Evolutionary conservation across 1,284 basidiomycete genomes (phyloP).

Genomic region (Austroboletus novae-zelandiae): DNA sequence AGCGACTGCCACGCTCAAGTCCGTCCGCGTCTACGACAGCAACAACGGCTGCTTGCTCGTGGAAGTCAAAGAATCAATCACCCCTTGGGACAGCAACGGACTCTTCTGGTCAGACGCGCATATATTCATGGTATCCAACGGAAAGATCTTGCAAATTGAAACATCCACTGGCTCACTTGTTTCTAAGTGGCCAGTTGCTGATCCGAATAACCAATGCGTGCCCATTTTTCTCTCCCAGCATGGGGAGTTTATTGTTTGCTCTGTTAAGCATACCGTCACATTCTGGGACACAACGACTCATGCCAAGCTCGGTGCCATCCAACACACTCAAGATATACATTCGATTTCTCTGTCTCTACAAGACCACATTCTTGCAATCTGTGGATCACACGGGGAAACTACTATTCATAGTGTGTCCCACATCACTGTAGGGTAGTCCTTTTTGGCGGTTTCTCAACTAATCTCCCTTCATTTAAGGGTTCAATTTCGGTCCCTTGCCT

Average conservation of each 20-base stretch:
- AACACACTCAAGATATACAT: background rate
- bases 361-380: background rate
- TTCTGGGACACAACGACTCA: background rate
- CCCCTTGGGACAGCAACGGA: background rate
- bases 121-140: background rate
- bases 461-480: too few species aligned
- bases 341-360: constrained; percentile 3
- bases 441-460: background rate
- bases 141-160: background rate
- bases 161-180: background rate
- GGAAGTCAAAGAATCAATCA: background rate
- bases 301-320: background rate
- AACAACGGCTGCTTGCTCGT: background rate
- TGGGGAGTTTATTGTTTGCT: background rate
- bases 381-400: background rate
- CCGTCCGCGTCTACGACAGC: background rate
- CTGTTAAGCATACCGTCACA: background rate
- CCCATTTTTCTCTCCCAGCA: background rate
- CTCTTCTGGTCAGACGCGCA: constrained; percentile 2
- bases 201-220: accelerated
- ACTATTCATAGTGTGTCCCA: background rate
- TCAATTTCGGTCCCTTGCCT: background rate
- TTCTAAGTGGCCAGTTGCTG: background rate
- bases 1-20: background rate
- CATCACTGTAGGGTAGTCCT: background rate